Evolutionary conservation across 1,139 yeast genomes (phyloP).

Genomic region (Nakaseomyces uthaithaninus): DNA sequence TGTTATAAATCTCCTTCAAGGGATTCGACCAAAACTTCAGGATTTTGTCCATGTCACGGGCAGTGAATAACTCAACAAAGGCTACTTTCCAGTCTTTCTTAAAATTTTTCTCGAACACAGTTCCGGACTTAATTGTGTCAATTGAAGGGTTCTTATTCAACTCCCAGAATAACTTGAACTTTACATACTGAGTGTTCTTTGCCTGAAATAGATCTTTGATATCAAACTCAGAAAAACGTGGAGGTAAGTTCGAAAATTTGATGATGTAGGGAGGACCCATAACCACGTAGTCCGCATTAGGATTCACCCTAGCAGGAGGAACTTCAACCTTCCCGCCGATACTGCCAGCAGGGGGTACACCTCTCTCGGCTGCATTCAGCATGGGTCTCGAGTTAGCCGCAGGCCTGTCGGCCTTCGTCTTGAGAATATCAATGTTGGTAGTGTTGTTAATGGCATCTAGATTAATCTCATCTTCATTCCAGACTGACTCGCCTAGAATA

Average conservation of each 20-base stretch:
- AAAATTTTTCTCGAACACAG: constrained; percentile 29
- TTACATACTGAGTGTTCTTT: constrained; percentile 32
- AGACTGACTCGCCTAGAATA: constrained; percentile 29
- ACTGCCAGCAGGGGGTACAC: not conserved
- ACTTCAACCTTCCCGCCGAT: constrained; percentile 1
- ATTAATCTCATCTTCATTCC: constrained; percentile 30
- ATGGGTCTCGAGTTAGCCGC: not conserved
- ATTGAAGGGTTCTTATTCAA: constrained; percentile 27
- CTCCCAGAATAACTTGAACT: constrained; percentile 38
- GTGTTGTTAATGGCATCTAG: constrained; percentile 23
- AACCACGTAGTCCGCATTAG: constrained; percentile 8
- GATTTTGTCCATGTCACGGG: constrained; percentile 41
- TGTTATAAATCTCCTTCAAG: constrained; percentile 25
- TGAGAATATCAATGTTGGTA: constrained; percentile 25
- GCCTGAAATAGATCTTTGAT: constrained; percentile 34
- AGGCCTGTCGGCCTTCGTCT: constrained; percentile 12
- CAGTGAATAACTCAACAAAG: constrained; percentile 47
- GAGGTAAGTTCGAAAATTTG: constrained; percentile 45
- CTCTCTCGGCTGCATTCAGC: not conserved
- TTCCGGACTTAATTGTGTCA: constrained; percentile 19
- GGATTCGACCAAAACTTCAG: constrained; percentile 27
- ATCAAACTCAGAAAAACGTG: constrained; percentile 31
- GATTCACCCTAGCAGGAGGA: constrained; percentile 5
- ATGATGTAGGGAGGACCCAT: constrained; percentile 49
- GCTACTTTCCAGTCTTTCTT: constrained; percentile 43